phyloP scores from a whole-genome alignment of 306 rosid genomes.

The Sicyos baderoa region DNA sequence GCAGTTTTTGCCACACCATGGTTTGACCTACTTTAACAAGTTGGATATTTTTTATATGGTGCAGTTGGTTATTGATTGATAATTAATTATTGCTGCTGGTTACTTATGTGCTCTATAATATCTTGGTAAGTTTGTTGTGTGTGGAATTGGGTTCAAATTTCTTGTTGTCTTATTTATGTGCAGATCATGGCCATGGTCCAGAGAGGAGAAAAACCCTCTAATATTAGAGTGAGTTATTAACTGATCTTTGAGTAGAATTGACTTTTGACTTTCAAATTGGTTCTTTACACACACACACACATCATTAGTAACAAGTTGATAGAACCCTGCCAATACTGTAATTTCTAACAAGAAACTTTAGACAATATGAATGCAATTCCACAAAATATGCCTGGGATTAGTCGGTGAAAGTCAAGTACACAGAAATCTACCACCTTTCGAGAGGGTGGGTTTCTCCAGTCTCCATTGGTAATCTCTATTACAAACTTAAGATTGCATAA shows the following conservation, averaged over 20 bases:
- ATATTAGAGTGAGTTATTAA: constrained; percentile 53
- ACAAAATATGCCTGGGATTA: too few relatives aligned
- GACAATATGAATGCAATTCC: too few relatives aligned
- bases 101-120: not conserved
- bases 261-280: constrained; percentile 3
- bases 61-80: not conserved
- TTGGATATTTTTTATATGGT: too few relatives aligned
- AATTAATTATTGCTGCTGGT: constrained; percentile 3
- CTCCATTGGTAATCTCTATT: too few relatives aligned
- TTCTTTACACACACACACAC: not conserved
- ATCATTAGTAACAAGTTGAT: not conserved
- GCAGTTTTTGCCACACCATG: constrained; percentile 9
- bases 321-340: too few relatives aligned
- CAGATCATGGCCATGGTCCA: constrained; percentile 92
- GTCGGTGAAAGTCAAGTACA: too few relatives aligned
- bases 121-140: constrained; percentile 15
- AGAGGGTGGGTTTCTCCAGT: too few relatives aligned
- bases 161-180: constrained; percentile 21
- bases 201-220: constrained; percentile 82
- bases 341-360: too few relatives aligned
- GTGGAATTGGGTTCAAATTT: not conserved
- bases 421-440: too few relatives aligned
- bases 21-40: not conserved
- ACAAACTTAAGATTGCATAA: too few relatives aligned
- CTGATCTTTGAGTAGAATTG: not conserved